Conservation (phyloP, 768 basidiomycete genomes). For the Trametes meyenii region DNA sequence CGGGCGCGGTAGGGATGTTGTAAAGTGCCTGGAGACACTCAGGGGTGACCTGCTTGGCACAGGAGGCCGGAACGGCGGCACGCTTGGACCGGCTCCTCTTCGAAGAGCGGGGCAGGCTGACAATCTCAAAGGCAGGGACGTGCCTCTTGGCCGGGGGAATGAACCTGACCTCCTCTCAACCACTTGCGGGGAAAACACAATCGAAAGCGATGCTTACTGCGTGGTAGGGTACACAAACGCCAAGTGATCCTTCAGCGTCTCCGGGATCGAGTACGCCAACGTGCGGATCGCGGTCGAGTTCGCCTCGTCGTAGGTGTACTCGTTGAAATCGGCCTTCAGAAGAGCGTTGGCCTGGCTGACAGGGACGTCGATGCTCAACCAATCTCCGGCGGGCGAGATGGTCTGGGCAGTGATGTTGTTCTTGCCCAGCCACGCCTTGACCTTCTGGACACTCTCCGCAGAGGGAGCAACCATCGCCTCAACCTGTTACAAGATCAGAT, state of each 20-base stretch:
- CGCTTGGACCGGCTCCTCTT: slow-evolving; percentile 9
- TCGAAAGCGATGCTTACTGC: slow-evolving; percentile 17
- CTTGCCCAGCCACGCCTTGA: slow-evolving; percentile 31
- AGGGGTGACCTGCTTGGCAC: slow-evolving; percentile 35
- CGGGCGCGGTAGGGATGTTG: slow-evolving; percentile 27
- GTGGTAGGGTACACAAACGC: slow-evolving; percentile 35
- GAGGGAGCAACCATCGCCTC: slow-evolving; percentile 31
- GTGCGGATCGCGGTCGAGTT: slow-evolving; percentile 37
- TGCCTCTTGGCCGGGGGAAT: slow-evolving; percentile 5
- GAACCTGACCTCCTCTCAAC: slow-evolving; percentile 1
- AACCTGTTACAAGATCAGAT: slow-evolving; percentile 18
- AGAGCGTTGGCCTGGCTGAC: slow-evolving; percentile 34
- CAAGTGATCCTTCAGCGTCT: slow-evolving; percentile 33
- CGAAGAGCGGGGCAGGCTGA: slow-evolving; percentile 31
- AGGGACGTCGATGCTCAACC: slow-evolving; percentile 29
- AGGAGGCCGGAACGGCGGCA: slow-evolving; percentile 42
- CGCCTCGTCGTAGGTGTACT: slow-evolving; percentile 36
- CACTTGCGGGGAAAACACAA: neutral
- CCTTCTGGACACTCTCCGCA: slow-evolving; percentile 27
- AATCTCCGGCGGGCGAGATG: slow-evolving; percentile 34
- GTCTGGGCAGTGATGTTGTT: slow-evolving; percentile 29
- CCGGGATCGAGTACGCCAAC: slow-evolving; percentile 40
- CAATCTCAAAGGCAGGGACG: slow-evolving; percentile 3
- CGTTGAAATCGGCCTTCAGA: slow-evolving; percentile 26
- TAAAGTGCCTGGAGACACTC: slow-evolving; percentile 30